Evolutionary conservation across 495 filamentous ascomycete genomes (phyloP).

Genomic region (Daldinia caldariorum): DNA sequence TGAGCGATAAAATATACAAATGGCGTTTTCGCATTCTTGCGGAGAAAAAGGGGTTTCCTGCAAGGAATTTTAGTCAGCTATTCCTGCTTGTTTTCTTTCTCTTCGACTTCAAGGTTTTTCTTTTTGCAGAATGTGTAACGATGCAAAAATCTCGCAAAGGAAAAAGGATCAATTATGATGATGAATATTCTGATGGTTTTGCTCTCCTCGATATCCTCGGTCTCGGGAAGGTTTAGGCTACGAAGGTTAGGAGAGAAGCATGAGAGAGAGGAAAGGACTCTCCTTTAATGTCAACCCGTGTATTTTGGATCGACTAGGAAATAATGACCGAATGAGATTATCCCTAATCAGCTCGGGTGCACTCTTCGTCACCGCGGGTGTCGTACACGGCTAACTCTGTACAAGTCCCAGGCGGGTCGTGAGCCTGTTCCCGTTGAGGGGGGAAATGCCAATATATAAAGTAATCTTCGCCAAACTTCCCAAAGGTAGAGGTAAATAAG

Average conservation of each 20-base stretch:
- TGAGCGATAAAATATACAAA: neutral
- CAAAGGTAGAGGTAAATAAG: no score
- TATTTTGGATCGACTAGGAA: constrained; percentile 4
- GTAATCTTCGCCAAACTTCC: no score
- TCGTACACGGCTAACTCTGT: neutral
- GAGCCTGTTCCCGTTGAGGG: neutral
- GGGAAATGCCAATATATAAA: no score
- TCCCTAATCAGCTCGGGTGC: constrained; percentile 1
- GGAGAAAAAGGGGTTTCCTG: neutral
- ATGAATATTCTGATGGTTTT: neutral
- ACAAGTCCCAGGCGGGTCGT: neutral
- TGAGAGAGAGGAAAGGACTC: neutral
- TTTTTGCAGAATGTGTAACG: no score
- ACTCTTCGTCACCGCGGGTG: neutral
- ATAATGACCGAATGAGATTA: constrained; percentile 21
- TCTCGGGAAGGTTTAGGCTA: neutral
- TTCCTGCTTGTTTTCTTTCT: neutral
- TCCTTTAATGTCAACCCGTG: neutral
- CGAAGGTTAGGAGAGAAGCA: neutral
- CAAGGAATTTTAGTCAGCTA: constrained; percentile 1
- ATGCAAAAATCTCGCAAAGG: no score
- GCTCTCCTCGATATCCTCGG: neutral
- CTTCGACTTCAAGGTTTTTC: no score
- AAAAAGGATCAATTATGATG: neutral
- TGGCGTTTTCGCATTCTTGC: neutral